Conservation (phyloP, 192 early-diverging fungal genomes). For the Thoreauomyces humboldtii region DNA sequence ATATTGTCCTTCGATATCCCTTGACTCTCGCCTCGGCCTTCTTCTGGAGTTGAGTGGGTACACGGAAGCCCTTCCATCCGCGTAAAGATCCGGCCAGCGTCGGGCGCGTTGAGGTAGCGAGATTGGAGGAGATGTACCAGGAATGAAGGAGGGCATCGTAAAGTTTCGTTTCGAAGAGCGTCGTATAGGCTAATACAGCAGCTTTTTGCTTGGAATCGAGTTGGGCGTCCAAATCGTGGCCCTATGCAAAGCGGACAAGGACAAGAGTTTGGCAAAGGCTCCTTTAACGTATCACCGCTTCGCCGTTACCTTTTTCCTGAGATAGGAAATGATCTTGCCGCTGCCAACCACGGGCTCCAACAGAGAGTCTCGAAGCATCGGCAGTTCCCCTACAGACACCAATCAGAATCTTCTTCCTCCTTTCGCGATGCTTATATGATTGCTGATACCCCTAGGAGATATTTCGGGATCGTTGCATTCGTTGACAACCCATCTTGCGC, state of each 20-base stretch:
- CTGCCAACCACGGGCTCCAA: constrained; percentile 39
- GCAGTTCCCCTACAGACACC: constrained; percentile 71
- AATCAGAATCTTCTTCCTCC: no score
- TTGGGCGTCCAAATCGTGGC: constrained; percentile 42
- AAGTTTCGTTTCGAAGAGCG: constrained; percentile 75
- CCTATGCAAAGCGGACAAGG: constrained; percentile 3
- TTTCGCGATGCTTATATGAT: no score
- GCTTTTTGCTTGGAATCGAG: not conserved
- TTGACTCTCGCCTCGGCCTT: constrained; percentile 65
- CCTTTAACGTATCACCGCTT: no score
- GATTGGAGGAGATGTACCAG: no score
- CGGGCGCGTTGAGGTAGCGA: constrained; percentile 69
- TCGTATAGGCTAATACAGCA: constrained; percentile 38
- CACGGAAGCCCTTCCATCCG: constrained; percentile 63
- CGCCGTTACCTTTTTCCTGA: constrained; percentile 42
- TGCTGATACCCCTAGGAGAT: constrained; percentile 46
- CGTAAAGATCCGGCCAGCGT: constrained; percentile 68
- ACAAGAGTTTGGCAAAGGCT: no score
- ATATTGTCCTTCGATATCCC: constrained; percentile 43
- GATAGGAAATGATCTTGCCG: constrained; percentile 30
- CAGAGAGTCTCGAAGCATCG: constrained; percentile 60
- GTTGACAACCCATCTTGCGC: constrained; percentile 55
- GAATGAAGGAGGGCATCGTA: constrained; percentile 76
- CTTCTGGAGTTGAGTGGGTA: constrained; percentile 73
- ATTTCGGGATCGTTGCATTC: constrained; percentile 59